Evolutionary conservation across 805 yeast species (phyloP), one percentile per base, ranked within the genome.

Genomic region (Henningerozyma blattae): DNA sequence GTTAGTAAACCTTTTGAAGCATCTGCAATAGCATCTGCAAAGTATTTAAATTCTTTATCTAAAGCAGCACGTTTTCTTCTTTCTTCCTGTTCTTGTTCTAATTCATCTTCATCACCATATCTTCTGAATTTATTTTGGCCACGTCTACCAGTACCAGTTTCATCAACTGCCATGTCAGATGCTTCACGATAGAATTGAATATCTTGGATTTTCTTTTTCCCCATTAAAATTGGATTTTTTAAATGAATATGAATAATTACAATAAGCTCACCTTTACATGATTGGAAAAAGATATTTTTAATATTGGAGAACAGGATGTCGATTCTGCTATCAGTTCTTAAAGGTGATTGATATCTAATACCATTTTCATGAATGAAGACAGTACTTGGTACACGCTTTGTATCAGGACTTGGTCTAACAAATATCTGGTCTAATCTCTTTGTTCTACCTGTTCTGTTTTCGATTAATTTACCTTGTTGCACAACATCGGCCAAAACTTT

Each of bases 81-180:
- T 62, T 91, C 98, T 58, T 91, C 97, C 61, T 89, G 96, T 63
- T 91, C 98, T 60, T 89, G 96, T 60, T 91, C 97, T 43, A 91
- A 67, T 62, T 91, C 98, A 58, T 91, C 98, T 58, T 91, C 98
- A 56, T 91, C 98, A 31, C 98, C 98, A 54, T 91, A 91, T 51
- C 91, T 63, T 54, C 91, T 65, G 44, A 72, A 72, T 45, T 78
- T 67, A 40, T 45, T 50, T 58, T 78, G 79, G 44, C 71, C 72
- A 58, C 96, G 76, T 62, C 84, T 79, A 41, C 95, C 78, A 40
- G 85, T 87, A 43, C 96, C 95, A 15, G 98, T 91, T 61, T 91
- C 98, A 59, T 91, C 98, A 48, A 86, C 86, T 3, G 94, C 77
- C 68, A 86, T 81, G 54, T 91, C 98, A 20, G 94, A 77, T 10